Evolutionary conservation across 768 basidiomycete species (phyloP), one percentile per base, ranked within the genome.

Genomic region (Podaxis sp.): DNA sequence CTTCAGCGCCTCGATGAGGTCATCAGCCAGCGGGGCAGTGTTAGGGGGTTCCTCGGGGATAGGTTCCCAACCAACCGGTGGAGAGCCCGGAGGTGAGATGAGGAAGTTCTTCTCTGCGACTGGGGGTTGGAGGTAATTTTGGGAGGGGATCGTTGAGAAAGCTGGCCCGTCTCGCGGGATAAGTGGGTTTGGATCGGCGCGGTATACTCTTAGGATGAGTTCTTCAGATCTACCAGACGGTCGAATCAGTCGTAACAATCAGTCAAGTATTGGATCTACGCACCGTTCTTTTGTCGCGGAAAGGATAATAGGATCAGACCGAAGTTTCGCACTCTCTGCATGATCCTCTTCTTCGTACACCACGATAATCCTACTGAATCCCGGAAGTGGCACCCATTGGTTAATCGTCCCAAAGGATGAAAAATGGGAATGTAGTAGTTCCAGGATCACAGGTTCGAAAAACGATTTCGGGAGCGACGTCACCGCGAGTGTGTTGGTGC

Each of bases 31-130:
- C 4, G 94, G 89, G 2, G 83, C 76, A 2, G 78, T 72, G 70
- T 98, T 98, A 0, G 96, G 96, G 17, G 94, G 93, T 7, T 96
- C 94, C 74, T 98, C 96, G 55, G 79, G 79, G 61, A 95, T 84
- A 24, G 84, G 94, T 70, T 97, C 94, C 97, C 97, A 99, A 2
- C 96, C 97, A 1, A 96, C 88, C 0, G 97, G 97, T 0, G 97
- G 97, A 0, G 95, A 97, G 4, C 97, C 97, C 3, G 97, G 97
- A 0, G 97, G 97, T 0, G 97, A 98, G 65, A 99, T 96, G 52
- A 99, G 82, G 76, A 98, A 98, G 76, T 98, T 98, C 76, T 94
- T 94, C 68, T 95, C 91, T 41, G 88, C 67, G 0, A 82, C 76
- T 0, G 96, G 96, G 0, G 95, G 94, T 46, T 81, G 84, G 38